These are phyloP conservation scores for Cicer bijugum DNA, from an alignment of 306 rosid genomes.

Conservation along the genomic window DNA sequence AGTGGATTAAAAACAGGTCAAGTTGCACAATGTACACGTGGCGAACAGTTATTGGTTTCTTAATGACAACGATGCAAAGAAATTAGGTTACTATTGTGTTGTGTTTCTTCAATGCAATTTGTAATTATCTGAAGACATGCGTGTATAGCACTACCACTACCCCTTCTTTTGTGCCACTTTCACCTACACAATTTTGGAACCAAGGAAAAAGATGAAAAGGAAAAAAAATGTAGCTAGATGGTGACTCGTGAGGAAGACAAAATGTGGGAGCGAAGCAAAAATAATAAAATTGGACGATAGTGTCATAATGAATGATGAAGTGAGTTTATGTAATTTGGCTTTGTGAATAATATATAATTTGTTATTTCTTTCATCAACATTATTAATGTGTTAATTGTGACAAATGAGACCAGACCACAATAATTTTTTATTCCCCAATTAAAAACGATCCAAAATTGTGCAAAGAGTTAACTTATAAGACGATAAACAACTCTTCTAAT, in stretches of 20 bases:
- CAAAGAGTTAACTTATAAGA: not conserved
- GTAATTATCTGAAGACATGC: slow-evolving; percentile 47
- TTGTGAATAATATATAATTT: slow-evolving; percentile 45
- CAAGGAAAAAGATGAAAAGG: not conserved
- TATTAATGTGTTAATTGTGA: slow-evolving; percentile 26
- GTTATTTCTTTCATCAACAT: slow-evolving; percentile 40
- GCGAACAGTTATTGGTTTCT: slow-evolving; percentile 40
- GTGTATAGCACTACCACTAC: slow-evolving; percentile 41
- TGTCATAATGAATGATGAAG: not conserved
- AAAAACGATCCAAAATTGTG: not conserved
- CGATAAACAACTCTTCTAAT: not conserved
- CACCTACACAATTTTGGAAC: slow-evolving; percentile 41
- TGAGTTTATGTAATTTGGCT: slow-evolving; percentile 15
- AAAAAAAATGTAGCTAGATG: not conserved
- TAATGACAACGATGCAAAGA: slow-evolving; percentile 15
- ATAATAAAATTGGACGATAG: not conserved
- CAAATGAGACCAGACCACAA: slow-evolving; percentile 3
- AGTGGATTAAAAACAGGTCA: slow-evolving; percentile 34
- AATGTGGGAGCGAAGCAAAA: not conserved
- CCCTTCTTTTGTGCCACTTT: slow-evolving; percentile 18
- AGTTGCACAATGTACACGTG: slow-evolving; percentile 45
- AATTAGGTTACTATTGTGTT: slow-evolving; percentile 2
- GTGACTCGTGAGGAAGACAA: slow-evolving; percentile 14
- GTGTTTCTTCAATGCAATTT: slow-evolving; percentile 24
- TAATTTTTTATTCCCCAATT: not conserved